Base-by-base conservation (phyloP, 176 grass and related monocot genomes). In the Leersia perrieri region DNA sequence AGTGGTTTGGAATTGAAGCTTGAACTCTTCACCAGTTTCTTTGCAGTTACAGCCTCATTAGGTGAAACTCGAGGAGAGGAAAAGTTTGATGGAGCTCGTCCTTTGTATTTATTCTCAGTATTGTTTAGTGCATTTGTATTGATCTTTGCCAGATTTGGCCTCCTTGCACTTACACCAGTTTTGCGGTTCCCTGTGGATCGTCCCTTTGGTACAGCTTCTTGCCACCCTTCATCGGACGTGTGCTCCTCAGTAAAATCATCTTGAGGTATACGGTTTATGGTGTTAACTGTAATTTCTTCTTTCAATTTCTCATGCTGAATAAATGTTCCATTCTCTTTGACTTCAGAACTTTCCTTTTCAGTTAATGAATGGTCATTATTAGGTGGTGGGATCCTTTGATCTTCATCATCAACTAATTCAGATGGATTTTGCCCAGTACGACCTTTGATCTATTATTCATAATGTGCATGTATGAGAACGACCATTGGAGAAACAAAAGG, bases 171-270 rank as follows among this genome's bases (percentile, higher is more conserved):
- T 82, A 78, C 71, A 83, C 78, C 88, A 89, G 87, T 77, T 85
- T 89, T 98, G 65, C 79, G 90, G 42, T 82, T 80, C 45, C 85
- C 86, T 3, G 76, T 83, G 66, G 81, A 87, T 53, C 92, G 80
- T 57, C 88, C 89, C 90, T 93, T 98, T 68, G 96, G 86, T 67
- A 93, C 81, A 88, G 92, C 96, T 73, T 87, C 92, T 89, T 98
- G 90, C 96, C 96, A 98, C 45, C 96, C 95, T 71, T 98, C 96
- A 69, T 95, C 88, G 60, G 92, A 87, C 66, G 55, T 85, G 39
- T 86, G 78, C 60, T 86, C 95, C 76, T 95, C 90, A 63, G 66
- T 73, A 66, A 88, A 87, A 91, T 87, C 76, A 45, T 91, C 86
- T 80, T 83, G 83, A 73, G 75, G 66, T 47, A 76, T 76, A 74